These are phyloP conservation scores for Heterobasidion parviporum DNA, from an alignment of 1,284 basidiomycete genomes.

Conservation along the genomic window DNA sequence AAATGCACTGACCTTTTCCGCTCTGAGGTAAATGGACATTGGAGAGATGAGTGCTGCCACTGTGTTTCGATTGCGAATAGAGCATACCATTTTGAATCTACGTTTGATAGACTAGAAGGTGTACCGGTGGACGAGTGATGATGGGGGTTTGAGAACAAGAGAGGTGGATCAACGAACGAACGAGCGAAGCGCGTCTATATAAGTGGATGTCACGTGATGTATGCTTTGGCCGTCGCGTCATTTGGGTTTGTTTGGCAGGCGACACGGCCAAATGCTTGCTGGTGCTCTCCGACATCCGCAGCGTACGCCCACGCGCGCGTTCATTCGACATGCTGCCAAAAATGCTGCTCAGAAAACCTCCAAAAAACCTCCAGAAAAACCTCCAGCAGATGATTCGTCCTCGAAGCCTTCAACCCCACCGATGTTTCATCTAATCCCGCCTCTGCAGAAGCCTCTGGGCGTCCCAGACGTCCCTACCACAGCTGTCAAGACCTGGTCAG, in stretches of 20 bases:
- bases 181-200: background rate
- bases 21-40: constrained; percentile 2
- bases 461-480: constrained; percentile 54
- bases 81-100: too few relatives aligned
- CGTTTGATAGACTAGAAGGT: too few relatives aligned
- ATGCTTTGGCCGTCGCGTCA: background rate
- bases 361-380: too few relatives aligned
- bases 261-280: background rate
- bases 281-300: background rate
- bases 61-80: background rate
- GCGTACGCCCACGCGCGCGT: background rate
- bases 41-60: background rate
- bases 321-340: background rate
- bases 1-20: constrained; percentile 7
- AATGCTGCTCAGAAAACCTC: background rate
- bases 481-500: constrained; percentile 49
- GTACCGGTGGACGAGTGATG: background rate
- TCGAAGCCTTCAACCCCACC: too few relatives aligned
- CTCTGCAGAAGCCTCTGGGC: constrained; percentile 70
- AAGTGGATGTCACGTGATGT: constrained; percentile 5
- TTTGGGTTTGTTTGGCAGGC: background rate
- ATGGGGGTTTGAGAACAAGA: constrained; percentile 7
- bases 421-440: constrained; percentile 26
- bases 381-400: too few relatives aligned
- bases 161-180: background rate